A percentile compares a stretch with the other conserved stretches of the same genome.
These are phyloP conservation scores for Vicia faba DNA, from an alignment of 306 rosid genomes.

Conservation along the genomic window DNA sequence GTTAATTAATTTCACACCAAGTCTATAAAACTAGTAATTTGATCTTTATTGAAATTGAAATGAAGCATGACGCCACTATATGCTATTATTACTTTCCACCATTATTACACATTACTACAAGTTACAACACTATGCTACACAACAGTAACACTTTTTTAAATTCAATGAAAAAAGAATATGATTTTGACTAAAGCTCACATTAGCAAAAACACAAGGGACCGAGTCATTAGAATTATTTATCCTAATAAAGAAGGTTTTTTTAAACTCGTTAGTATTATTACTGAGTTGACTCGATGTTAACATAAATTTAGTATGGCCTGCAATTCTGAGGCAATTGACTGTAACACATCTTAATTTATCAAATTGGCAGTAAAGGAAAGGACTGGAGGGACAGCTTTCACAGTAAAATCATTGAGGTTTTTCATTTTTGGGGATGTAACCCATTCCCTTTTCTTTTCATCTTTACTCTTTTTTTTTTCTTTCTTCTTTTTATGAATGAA, in stretches of 20 bases:
- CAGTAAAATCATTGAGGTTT: constrained; percentile 53
- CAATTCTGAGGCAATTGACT: constrained; percentile 57
- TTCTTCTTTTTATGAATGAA: not conserved
- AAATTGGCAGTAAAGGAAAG: constrained; percentile 51
- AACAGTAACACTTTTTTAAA: constrained; percentile 11
- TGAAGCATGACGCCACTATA: constrained; percentile 6
- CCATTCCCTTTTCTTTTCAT: constrained; percentile 39
- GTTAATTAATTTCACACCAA: too few species aligned
- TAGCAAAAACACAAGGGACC: not conserved
- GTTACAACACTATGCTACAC: not conserved
- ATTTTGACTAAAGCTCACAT: constrained; percentile 28
- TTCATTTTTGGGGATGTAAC: constrained; percentile 36
- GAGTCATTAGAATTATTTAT: not conserved
- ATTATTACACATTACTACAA: constrained; percentile 7
- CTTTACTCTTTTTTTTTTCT: constrained; percentile 13
- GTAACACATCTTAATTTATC: constrained; percentile 69
- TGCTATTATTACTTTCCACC: constrained; percentile 28
- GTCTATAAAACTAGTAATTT: too few species aligned
- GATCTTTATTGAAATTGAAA: not conserved
- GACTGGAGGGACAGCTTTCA: constrained; percentile 49
- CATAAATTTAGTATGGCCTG: constrained; percentile 50
- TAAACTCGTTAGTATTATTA: constrained; percentile 7
- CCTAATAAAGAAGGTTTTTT: not conserved
- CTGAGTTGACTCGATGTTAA: constrained; percentile 44
- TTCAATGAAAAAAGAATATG: constrained; percentile 35